Base-by-base conservation (phyloP, 768 basidiomycete genomes). In the Boletus speciosus region DNA sequence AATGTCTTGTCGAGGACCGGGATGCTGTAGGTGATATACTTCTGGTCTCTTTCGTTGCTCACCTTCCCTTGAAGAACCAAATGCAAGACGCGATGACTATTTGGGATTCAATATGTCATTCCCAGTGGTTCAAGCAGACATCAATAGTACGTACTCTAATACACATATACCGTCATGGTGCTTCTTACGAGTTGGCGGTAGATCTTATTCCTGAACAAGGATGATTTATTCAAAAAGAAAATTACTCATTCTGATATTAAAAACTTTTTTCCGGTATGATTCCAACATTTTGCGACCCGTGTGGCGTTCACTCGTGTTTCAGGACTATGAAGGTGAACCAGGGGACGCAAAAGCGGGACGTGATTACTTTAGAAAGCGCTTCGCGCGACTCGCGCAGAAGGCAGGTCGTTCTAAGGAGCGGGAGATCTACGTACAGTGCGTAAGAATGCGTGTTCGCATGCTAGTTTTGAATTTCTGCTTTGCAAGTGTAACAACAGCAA, bases 41-140 rank as follows among this genome's bases (percentile, higher is more conserved):
- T 25, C 31, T 40, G 15, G 10, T 11, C 29, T 31, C 32, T 55
- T 27, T 59, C 39, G 44, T 46, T 12, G 16, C 34, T 39, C 43
- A 57, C 34, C 1, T 47, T 32, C 19, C 16, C 25, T 35, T 31
- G 7, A 64, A 94, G 88, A 98, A 98, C 67, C 94, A 96, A 85
- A 96, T 98, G 93, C 90, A 95, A 76, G 94, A 98, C 59, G 92
- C 94, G 5, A 89, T 98, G 85, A 92, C 92, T n/a, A 92, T 98
- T 47, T 98, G 94, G 88, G 94, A 98, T 62, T 93, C 93, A 39
- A 95, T 98, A 80, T 95, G 93, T 73, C 93, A 97, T 69, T 95
- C 93, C 10, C 93, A 95, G 60, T 97, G 93, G 93, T 97, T 97
- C 75, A 90, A 90, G 72, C 83, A 88, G 59, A 95, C 93, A 0